Base-by-base conservation (phyloP, 495 filamentous ascomycete genomes). In the Penicillium turbatum region DNA sequence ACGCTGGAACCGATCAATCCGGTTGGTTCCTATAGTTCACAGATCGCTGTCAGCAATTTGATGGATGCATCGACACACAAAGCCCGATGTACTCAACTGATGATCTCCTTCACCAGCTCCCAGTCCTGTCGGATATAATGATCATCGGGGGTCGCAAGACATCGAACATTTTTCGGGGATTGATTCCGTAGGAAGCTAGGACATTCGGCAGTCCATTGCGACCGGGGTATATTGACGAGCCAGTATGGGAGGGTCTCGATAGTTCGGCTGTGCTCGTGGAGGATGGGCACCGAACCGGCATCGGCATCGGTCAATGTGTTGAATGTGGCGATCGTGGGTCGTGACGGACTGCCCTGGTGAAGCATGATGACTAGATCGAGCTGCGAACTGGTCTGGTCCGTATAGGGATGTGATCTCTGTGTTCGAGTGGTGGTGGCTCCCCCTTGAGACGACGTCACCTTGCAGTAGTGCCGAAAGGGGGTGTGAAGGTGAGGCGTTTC, bases 141-240 rank as follows among this genome's bases (percentile, higher is more conserved):
- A 19, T 65, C 54, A 62, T 93, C 86, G 0, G 79, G 84, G 0
- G 83, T 89, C 43, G 76, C 70, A 43, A 95, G 75, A 49, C 87
- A 86, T n/a, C 50, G 56, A 9, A 72, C 70, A 29, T 70, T 70
- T 49, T 76, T 78, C 0, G 68, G 64, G 21, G 69, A 72, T 39
- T 83, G 63, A 56, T 79, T 71, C 17, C 59, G 63, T 36, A 96
- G 79, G 66, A 82, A 92, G 26, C 76, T 74, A 0, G 90, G 90
- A 60, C 90, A 95, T 27, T 80, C 73, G 12, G 65, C 59, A 5
- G 83, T 80, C 70, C 87, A 79, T 57, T 83, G 66, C 19, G 72
- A 59, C 15, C 66, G 72, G 4, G 87, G 85, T 13, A 93, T 69
- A 66, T 96, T 95, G 57, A 89, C 76, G 37, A 88, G 82, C 89